These are phyloP conservation scores for Circinella umbellata DNA, from an alignment of 371 early-diverging fungal genomes.

Conservation along the genomic window DNA sequence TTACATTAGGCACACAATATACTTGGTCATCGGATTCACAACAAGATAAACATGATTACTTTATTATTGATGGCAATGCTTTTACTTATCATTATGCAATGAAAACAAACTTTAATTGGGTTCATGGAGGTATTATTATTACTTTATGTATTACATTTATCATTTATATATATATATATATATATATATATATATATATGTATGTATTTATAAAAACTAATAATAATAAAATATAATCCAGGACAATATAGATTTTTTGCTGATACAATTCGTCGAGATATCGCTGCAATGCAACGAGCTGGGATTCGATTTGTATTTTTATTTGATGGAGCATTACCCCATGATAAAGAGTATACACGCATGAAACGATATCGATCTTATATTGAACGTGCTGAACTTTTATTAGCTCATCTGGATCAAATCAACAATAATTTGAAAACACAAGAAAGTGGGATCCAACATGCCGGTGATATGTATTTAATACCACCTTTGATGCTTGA, in stretches of 20 bases:
- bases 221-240: constrained; percentile 1
- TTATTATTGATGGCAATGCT: constrained; percentile 66
- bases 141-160: too few relatives aligned
- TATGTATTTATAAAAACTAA: too few relatives aligned
- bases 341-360: constrained; percentile 56
- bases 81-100: constrained; percentile 61
- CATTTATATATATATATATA: too few relatives aligned
- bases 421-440: constrained; percentile 30
- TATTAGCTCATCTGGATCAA: constrained; percentile 24
- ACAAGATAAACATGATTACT: constrained; percentile 23
- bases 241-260: constrained; percentile 51
- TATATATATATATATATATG: too few relatives aligned
- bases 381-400: constrained; percentile 35
- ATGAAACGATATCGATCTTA: constrained; percentile 54
- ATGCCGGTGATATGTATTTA: constrained; percentile 46
- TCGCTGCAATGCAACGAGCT: constrained; percentile 31
- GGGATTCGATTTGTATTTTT: constrained; percentile 50
- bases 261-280: constrained; percentile 32
- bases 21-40: constrained; percentile 17
- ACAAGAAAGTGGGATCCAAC: constrained; percentile 20
- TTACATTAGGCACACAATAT: constrained; percentile 20
- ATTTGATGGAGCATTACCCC: constrained; percentile 63
- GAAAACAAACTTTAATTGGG: constrained; percentile 52
- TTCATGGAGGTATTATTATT: constrained; percentile 47
- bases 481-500: constrained; percentile 62